Base-by-base conservation (phyloP, 2,329 filamentous ascomycete species). In the Aaosphaeria pasadenensis region DNA sequence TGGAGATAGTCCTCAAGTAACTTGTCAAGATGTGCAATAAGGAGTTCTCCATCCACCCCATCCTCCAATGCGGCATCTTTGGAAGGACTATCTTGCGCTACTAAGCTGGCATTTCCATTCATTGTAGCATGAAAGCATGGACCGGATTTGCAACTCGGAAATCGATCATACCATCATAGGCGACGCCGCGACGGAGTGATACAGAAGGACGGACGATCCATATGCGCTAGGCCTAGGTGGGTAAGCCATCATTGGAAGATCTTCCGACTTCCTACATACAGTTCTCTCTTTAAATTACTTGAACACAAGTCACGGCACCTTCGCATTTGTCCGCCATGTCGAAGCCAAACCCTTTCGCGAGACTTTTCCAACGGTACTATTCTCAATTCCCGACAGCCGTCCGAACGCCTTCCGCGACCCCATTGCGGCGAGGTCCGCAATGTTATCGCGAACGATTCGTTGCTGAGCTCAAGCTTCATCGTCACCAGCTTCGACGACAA, bases 1-100 rank as follows among this genome's bases (percentile, higher is more conserved):
- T 64, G 52, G 7, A 92, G 80, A 63, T 91, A 89, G 32, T 75
- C 78, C 66, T 81, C 79, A 28, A 90, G 74, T 30, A 89, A 77
- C 43, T 60, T 54, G 65, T 91, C 87, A 47, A 91, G 81, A 31
- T 58, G 55, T 56, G 63, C 61, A 60, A 76, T 50, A 30, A 74
- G 56, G 6, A 48, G 54, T 11, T 64, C 57, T 49, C 59, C 64
- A 1, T 50, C 48, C 4, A 31, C 30, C n/a, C 11, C 39, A 36
- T 9, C 7, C 33, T 9, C 33, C 9, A n/a, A 36, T 36, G n/a
- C n/a, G 33, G 31, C 9, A 9, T 29, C 36, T 9, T 5, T 17
- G 30, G 41, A 32, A 40, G 9, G 39, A 7, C 17, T 28, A 24
- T 36, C 33, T 9, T 36, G 7, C n/a, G 7, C 33, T 9, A 36